These are phyloP conservation scores for Penicillium italicum DNA, from an alignment of 2,329 filamentous ascomycete species.

Conservation along the genomic window DNA sequence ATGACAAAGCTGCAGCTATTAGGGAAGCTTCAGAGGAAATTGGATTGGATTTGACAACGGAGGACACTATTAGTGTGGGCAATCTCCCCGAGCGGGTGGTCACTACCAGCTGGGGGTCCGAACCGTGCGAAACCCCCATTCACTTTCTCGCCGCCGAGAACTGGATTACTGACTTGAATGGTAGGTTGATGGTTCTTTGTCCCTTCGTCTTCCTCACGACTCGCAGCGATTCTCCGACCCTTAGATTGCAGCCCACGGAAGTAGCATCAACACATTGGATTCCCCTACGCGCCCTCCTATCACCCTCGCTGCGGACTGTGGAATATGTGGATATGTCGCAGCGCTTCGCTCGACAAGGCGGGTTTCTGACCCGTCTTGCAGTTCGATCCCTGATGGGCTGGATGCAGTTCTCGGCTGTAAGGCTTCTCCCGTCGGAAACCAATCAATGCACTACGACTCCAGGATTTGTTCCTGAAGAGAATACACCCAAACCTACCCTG, in stretches of 20 bases:
- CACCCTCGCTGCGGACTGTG: slow-evolving; percentile 57
- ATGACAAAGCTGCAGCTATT: slow-evolving; percentile 60
- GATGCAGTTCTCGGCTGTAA: slow-evolving; percentile 66
- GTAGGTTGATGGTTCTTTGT: slow-evolving; percentile 64
- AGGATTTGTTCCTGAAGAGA: slow-evolving; percentile 47
- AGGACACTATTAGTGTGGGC: slow-evolving; percentile 50
- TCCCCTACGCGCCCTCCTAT: slow-evolving; percentile 59
- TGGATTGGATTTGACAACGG: slow-evolving; percentile 55
- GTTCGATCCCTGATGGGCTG: slow-evolving; percentile 57
- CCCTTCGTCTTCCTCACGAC: slow-evolving; percentile 65
- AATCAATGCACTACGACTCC: slow-evolving; percentile 54
- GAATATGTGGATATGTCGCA: slow-evolving; percentile 63
- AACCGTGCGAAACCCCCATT: slow-evolving; percentile 44
- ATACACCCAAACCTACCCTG: slow-evolving; percentile 18
- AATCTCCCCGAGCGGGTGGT: slow-evolving; percentile 65
- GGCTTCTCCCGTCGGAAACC: slow-evolving; percentile 59
- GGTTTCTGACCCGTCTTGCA: slow-evolving; percentile 53
- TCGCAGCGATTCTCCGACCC: slow-evolving; percentile 51
- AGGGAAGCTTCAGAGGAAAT: slow-evolving; percentile 66
- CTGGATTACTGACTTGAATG: slow-evolving; percentile 14
- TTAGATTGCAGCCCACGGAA: slow-evolving; percentile 64
- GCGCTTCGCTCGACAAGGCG: slow-evolving; percentile 56
- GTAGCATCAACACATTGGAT: slow-evolving; percentile 69
- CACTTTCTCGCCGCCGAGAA: background rate
- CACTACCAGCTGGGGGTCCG: slow-evolving; percentile 63